Evolutionary conservation across 768 basidiomycete species (phyloP), one percentile per base, ranked within the genome.

Genomic region (Mycena polygramma): DNA sequence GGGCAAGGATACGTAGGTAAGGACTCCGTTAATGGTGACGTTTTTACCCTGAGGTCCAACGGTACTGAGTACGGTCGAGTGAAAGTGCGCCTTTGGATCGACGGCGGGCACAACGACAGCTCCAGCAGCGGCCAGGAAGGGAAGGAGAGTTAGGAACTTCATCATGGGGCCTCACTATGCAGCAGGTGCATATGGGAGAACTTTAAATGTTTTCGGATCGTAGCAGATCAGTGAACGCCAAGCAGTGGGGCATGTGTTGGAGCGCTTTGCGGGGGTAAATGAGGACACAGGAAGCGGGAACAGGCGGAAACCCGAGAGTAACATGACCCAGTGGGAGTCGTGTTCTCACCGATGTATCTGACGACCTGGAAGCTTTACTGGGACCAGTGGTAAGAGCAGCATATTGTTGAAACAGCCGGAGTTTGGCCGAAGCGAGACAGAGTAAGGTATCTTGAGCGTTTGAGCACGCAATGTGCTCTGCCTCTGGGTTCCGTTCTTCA

Each of bases 1-100:
- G 24, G 73, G 73, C 22, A 74, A 58, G 3, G 70, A 58, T 1
- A 71, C 70, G 43, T 74, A 74, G 1, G 66, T 71, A 48, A 74
- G 48, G 30, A 74, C 73, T 14, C 73, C 73, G 30, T 74, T 71
- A 22, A 74, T 71, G 15, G 73, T 71, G 54, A 74, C 30, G 22
- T 74, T 74, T 26, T 65, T 70, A 22, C 69, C 69, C 57, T 65
- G 48, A 15, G 69, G 69, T 19, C 20, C 24, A 24, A 49, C 41
- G 15, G 57, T 45, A 37, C 51, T 60, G 30, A 22, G 46, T 11
- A 39, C 26, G 7, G n/a, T 10, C 45, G 57, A 61, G 52, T 66
- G 69, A 22, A 66, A 60, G 24, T 70, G 69, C 14, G 0, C 45
- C 20, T 15, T 10, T 0, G 69, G 17, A 24, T 41, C 64, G 13